Conservation (phyloP, 2,329 filamentous ascomycete species). For the Diaporthe eres region DNA sequence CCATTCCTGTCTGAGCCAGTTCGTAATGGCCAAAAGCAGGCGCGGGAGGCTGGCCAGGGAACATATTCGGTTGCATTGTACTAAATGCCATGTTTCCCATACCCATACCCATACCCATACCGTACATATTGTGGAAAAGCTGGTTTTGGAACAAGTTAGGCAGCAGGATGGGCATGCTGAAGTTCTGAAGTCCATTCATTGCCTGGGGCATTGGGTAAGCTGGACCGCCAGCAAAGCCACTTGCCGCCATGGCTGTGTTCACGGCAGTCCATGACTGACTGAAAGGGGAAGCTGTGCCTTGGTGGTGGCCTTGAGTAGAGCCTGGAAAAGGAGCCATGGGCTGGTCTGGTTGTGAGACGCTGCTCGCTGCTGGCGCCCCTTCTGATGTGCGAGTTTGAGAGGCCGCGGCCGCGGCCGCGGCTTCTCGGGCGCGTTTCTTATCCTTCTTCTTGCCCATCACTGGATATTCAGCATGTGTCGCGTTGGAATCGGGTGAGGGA, state of each 20-base stretch:
- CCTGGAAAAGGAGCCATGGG: not conserved
- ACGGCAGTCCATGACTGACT: constrained; percentile 8
- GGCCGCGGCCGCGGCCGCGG: not conserved
- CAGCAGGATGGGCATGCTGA: constrained; percentile 4
- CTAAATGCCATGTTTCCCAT: constrained; percentile 32
- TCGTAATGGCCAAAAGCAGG: constrained; percentile 25
- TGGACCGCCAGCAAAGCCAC: not conserved
- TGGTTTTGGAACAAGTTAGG: not conserved
- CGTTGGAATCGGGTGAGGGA: not conserved
- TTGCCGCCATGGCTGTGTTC: not conserved
- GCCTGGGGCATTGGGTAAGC: constrained; percentile 5
- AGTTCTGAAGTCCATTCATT: constrained; percentile 33
- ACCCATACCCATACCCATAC: not conserved
- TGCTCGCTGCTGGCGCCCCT: not conserved
- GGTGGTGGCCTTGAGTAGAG: not conserved
- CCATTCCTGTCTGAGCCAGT: not conserved
- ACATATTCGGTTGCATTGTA: constrained; percentile 22
- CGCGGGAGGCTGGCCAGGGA: constrained; percentile 15
- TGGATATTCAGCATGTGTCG: not conserved
- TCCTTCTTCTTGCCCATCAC: constrained; percentile 32
- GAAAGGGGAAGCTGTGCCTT: not conserved
- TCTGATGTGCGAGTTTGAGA: not conserved
- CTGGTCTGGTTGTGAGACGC: not conserved
- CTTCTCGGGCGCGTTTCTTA: constrained; percentile 22
- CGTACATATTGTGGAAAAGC: not conserved